These are phyloP conservation scores for Thuidium tamariscinum DNA, from an alignment of 225 moss, liverwort and hornwort species.

Conservation along the genomic window DNA sequence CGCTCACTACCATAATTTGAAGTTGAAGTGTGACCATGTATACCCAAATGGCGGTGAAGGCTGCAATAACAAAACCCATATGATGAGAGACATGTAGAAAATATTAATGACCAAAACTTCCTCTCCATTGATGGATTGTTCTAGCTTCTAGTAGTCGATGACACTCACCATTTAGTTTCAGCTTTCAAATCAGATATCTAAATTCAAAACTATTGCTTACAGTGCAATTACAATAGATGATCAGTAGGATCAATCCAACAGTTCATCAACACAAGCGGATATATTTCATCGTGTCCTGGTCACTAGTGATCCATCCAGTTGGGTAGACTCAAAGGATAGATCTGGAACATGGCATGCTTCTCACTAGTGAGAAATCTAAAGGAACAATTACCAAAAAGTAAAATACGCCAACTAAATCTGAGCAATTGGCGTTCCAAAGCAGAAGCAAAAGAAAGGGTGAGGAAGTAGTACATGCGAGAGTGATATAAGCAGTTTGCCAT, in stretches of 20 bases:
- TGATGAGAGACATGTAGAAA: background rate
- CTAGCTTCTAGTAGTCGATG: background rate
- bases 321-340: background rate
- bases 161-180: background rate
- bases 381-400: background rate
- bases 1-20: constrained; percentile 1
- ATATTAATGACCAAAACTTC: background rate
- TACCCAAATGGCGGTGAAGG: background rate
- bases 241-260: background rate
- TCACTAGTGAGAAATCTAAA: background rate
- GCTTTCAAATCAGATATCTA: too few species aligned
- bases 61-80: background rate
- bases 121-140: background rate
- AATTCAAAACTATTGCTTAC: background rate
- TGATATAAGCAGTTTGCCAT: background rate
- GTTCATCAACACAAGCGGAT: background rate
- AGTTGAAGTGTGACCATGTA: background rate
- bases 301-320: background rate
- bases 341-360: background rate
- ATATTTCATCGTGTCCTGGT: background rate
- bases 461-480: background rate
- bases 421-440: background rate
- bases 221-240: background rate
- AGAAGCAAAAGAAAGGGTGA: background rate
- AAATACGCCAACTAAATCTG: background rate